These are phyloP conservation scores for Russula griseocarnosa DNA, from an alignment of 768 basidiomycete species.

Conservation along the genomic window DNA sequence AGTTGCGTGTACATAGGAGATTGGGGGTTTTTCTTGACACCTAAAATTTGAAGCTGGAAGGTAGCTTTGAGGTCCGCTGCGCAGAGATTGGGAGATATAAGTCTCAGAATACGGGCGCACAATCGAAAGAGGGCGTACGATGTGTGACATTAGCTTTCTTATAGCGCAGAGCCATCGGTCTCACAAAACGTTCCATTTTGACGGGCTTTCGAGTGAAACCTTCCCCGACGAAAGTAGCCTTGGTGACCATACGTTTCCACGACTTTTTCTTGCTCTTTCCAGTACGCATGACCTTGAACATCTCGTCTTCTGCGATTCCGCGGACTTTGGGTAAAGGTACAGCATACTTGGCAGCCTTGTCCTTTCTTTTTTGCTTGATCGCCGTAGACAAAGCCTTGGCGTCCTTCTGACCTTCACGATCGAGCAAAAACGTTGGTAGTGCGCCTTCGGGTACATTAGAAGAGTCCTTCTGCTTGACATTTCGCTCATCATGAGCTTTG, in stretches of 20 bases:
- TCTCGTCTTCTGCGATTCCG: slow-evolving; percentile 98
- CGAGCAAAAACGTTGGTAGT: slow-evolving; percentile 90
- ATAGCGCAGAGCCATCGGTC: slow-evolving; percentile 96
- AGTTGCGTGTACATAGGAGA: slow-evolving; percentile 97
- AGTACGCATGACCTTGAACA: slow-evolving; percentile 99
- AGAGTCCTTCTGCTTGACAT: slow-evolving; percentile 90
- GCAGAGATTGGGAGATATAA: background rate
- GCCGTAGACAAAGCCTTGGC: slow-evolving; percentile 94
- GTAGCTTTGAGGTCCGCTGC: slow-evolving; percentile 97
- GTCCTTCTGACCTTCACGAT: slow-evolving; percentile 97
- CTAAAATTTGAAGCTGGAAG: slow-evolving; percentile 95
- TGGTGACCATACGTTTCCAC: slow-evolving; percentile 99
- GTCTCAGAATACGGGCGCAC: background rate
- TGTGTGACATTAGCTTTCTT: slow-evolving; percentile 99
- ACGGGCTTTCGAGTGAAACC: slow-evolving; percentile 98
- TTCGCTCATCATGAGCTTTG: slow-evolving; percentile 98
- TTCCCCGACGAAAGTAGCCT: slow-evolving; percentile 98
- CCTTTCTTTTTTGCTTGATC: slow-evolving; percentile 97
- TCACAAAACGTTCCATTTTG: slow-evolving; percentile 96
- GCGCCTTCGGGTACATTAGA: slow-evolving; percentile 84
- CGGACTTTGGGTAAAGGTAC: slow-evolving; percentile 96
- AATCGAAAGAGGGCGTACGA: slow-evolving; percentile 51
- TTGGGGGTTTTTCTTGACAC: slow-evolving; percentile 99
- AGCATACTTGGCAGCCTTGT: slow-evolving; percentile 97
- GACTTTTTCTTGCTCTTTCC: slow-evolving; percentile 94